Percentiles rank a stretch among this genome's conserved stretches.
Conservation (phyloP, 306 rosid genomes). For the Gastrolobium bilobum region DNA sequence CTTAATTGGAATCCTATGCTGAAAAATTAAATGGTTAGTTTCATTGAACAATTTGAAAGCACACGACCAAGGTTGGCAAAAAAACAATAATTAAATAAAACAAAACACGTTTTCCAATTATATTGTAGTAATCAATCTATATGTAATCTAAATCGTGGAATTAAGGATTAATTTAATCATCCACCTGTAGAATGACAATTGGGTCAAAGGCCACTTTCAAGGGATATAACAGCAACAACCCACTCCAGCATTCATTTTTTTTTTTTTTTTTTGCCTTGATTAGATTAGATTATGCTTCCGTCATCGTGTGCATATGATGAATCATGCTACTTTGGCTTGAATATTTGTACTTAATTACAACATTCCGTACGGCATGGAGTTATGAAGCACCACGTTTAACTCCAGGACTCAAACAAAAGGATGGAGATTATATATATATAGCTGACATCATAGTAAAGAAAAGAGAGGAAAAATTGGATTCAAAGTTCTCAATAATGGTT, state of each 20-base stretch:
- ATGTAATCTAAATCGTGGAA: constrained; percentile 46
- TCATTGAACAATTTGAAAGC: constrained; percentile 43
- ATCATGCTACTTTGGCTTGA: background rate
- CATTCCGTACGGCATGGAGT: constrained; percentile 44
- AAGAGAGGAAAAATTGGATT: constrained; percentile 47
- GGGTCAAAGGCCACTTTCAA: constrained; percentile 53
- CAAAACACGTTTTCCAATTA: constrained; percentile 27
- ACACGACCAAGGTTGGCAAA: constrained; percentile 44
- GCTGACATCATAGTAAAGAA: constrained; percentile 41
- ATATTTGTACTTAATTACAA: constrained; percentile 41
- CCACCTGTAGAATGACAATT: constrained; percentile 54
- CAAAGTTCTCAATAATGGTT: constrained; percentile 37
- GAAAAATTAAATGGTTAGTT: constrained; percentile 35
- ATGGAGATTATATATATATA: background rate
- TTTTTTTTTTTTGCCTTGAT: background rate
- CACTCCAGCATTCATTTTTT: constrained; percentile 3
- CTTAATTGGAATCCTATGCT: constrained; percentile 57
- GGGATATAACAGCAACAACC: constrained; percentile 57
- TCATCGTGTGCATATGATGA: background rate
- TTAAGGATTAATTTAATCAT: constrained; percentile 43
- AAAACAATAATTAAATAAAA: constrained; percentile 6
- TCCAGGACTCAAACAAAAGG: constrained; percentile 8
- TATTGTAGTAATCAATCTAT: constrained; percentile 14
- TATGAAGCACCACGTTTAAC: constrained; percentile 45
- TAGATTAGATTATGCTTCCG: constrained; percentile 29